Conservation (phyloP, 495 filamentous ascomycete species). For the Bombardia bombarda region DNA sequence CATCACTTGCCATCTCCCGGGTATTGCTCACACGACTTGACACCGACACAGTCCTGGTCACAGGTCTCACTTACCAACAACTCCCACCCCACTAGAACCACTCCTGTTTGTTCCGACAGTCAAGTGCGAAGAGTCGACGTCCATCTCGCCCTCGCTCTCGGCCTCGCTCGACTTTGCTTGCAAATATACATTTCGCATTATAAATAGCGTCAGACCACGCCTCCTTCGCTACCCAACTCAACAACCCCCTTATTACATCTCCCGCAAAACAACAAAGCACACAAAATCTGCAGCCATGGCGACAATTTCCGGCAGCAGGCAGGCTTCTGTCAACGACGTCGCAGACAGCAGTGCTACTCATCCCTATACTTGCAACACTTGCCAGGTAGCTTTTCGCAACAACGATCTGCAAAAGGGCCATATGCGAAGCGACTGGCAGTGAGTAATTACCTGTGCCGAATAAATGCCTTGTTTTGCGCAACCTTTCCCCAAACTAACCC, state of each 20-base stretch:
- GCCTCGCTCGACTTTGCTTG: too few species aligned
- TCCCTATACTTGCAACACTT: slow-evolving; percentile 96
- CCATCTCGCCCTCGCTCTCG: too few species aligned
- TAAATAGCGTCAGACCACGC: too few species aligned
- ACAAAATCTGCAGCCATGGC: slow-evolving; percentile 34
- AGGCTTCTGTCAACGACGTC: slow-evolving; percentile 21
- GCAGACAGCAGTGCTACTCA: slow-evolving; percentile 43
- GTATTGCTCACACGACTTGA: neutral
- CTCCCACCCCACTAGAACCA: too few species aligned
- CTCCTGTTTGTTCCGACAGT: too few species aligned
- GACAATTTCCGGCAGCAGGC: slow-evolving; percentile 39
- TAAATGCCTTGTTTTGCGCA: neutral
- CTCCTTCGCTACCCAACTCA: neutral
- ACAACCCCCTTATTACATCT: neutral
- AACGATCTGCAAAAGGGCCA: slow-evolving; percentile 89
- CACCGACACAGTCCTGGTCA: neutral
- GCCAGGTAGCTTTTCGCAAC: slow-evolving; percentile 90
- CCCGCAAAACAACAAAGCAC: neutral
- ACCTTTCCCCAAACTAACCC: neutral
- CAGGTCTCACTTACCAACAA: neutral
- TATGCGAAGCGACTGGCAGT: slow-evolving; percentile 99
- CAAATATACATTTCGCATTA: too few species aligned
- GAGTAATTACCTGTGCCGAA: slow-evolving; percentile 35
- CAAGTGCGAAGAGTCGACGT: too few species aligned
- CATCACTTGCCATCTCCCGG: neutral